phyloP scores from a whole-genome alignment of 139 green algal species.

The Chlamydomonas incerta region DNA sequence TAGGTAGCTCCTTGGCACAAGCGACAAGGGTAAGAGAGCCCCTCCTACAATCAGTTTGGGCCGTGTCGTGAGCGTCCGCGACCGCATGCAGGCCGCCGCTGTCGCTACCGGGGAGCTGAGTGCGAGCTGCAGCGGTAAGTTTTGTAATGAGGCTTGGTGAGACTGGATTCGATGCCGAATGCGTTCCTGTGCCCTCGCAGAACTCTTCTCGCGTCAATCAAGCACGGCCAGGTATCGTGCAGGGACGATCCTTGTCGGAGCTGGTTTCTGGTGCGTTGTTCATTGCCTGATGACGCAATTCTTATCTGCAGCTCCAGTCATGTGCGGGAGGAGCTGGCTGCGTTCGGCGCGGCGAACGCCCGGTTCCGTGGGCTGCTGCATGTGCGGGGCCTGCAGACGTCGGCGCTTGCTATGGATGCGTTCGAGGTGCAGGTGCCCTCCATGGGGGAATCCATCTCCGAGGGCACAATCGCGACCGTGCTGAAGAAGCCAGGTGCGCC shows the following conservation, averaged over 20 bases:
- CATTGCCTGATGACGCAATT: no score
- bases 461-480: constrained; percentile 89
- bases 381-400: constrained; percentile 19
- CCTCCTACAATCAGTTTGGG: no score
- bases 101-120: constrained; percentile 27
- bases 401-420: background rate
- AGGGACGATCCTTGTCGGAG: background rate
- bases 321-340: constrained; percentile 9
- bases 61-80: no score
- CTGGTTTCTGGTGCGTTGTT: no score
- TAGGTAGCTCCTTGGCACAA: constrained; percentile 26
- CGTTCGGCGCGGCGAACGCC: background rate
- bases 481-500: constrained; percentile 74
- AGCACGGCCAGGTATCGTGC: background rate
- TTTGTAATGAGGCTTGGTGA: background rate
- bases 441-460: constrained; percentile 96
- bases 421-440: constrained; percentile 74
- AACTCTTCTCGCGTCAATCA: constrained; percentile 16
- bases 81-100: constrained; percentile 12
- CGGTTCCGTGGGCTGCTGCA: background rate
- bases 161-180: no score
- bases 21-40: constrained; percentile 5
- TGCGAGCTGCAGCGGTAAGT: constrained; percentile 8
- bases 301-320: background rate
- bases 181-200: background rate